Base-by-base conservation (phyloP, 116 monocot genomes). In the Dioscorea cayenensis region DNA sequence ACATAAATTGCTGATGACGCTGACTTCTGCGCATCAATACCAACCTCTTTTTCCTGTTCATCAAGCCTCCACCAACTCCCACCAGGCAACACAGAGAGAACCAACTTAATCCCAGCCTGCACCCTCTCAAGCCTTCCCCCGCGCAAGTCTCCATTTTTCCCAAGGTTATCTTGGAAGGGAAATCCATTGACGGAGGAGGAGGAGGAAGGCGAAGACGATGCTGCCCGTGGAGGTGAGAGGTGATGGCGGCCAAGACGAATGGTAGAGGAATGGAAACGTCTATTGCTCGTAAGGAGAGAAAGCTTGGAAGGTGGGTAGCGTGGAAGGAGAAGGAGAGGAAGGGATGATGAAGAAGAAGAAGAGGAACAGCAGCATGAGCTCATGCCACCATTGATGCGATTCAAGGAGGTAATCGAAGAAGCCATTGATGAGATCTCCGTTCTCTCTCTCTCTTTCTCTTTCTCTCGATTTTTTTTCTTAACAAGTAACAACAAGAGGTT, bases 51-150 rank as follows among this genome's bases (percentile, higher is more conserved):
- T 35, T 68, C 72, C 8, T 67, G 74, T 13, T 52, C 70, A 14
- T 79, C 76, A 16, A 92, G 77, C 29, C 68, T 75, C 92, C 92
- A 92, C 92, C 92, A 92, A 71, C 76, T 82, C 1, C 92, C 92
- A 2, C 92, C 92, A 14, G 92, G 92, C 21, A 89, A 23, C 35
- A 92, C 62, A 19, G 75, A 36, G 16, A 66, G 60, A 22, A 78
- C 25, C 17, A 75, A 22, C 71, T 36, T 67, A 7, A 77, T 36
- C 8, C 72, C 52, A 36, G 70, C 72, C 36, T 71, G 49, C 63
- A 86, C 48, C 73, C 75, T 74, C 36, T 76, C 79, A n/a, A 75
- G 50, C 5, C 43, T 9, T 43, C 35, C 36, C 66, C 12, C 17
- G 19, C 55, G 4, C 13, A 16, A 55, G 55, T 55, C 55, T n/a